Evolutionary conservation across 2,329 filamentous ascomycete species (phyloP), one percentile per base, ranked within the genome.

Genomic region (Coniosporium tulheliwenetii): DNA sequence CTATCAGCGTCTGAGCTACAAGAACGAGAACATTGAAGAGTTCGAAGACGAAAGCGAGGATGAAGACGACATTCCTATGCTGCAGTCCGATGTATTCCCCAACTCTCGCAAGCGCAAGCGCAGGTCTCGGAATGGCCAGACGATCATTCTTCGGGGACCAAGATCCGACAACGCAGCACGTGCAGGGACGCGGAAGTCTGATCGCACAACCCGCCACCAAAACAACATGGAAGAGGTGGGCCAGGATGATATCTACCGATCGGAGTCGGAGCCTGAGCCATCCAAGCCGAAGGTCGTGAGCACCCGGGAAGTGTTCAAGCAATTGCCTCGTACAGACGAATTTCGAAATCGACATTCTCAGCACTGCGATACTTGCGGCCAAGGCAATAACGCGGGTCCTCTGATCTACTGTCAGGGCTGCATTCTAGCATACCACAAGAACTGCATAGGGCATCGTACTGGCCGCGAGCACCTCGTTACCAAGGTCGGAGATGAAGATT

Each of bases 401-500:
- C 65, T 98, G 16, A 71, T 98, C 30, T 79, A 80, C 53, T 98
- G 91, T 50, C 93, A 98, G 61, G 91, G 91, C 29, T 98, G 91
- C 56, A 85, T 80, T 2, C 67, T 79, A 38, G 71, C 82, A 0
- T 94, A 85, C 49, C 91, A 98, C 60, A 85, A 83, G 57, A 64
- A 63, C 34, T 98, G 91, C 53, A 68, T 98, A 26, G 86, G 89
- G 1, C 67, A 70, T 38, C 75, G 91, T 39, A 73, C 71, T 39
- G 66, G 58, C 10, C 73, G 91, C 44, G 85, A 94, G n/a, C 91
- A 96, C 56, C 64, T 91, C 31, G 85, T 85, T 8, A 96, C 86
- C 16, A 98, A 96, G 57, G 61, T 95, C 40, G 78, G 69, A 2
- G 67, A 80, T 1, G 76, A 80, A 2, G 62, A 80, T 32, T 96